Evolutionary conservation across 2,329 filamentous ascomycete genomes (phyloP).

Genomic region (Phaeosphaeriaceae sp.): DNA sequence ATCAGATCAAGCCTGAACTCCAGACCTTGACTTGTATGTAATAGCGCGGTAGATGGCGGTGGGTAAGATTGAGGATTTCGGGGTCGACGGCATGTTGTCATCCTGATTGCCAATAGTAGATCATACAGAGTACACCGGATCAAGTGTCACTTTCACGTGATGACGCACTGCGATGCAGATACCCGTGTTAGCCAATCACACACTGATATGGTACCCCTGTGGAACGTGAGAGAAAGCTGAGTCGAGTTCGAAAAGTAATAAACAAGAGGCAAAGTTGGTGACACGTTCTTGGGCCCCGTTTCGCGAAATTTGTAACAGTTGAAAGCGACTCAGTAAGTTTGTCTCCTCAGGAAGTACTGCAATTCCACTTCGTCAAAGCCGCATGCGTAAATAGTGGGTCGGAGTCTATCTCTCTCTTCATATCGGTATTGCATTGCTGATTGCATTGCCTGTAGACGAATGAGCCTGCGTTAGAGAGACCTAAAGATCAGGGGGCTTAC

Average conservation of each 20-base stretch:
- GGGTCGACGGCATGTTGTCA: not conserved
- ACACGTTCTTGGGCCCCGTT: not conserved
- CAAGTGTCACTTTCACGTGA: not conserved
- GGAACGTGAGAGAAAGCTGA: not conserved
- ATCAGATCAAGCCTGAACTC: not conserved
- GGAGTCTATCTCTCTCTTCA: conserved; percentile 1
- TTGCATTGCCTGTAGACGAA: conserved; percentile 32
- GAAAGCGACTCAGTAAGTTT: not conserved
- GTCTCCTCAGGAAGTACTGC: no score
- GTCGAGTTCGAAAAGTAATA: not conserved
- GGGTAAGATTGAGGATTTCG: not conserved
- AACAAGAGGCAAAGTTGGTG: not conserved
- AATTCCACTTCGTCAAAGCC: no score
- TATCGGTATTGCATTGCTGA: conserved; percentile 57
- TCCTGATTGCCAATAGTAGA: no score
- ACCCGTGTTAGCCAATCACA: not conserved
- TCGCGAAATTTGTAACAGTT: not conserved
- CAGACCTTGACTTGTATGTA: not conserved
- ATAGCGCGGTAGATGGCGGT: not conserved
- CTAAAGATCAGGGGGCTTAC: conserved; percentile 30
- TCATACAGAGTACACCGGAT: no score
- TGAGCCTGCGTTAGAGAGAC: not conserved
- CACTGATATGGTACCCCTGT: not conserved
- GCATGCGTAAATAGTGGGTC: no score
- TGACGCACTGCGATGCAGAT: not conserved